phyloP scores from a whole-genome alignment of 2,329 filamentous ascomycete genomes.

The Myriosclerotinia curreyana region DNA sequence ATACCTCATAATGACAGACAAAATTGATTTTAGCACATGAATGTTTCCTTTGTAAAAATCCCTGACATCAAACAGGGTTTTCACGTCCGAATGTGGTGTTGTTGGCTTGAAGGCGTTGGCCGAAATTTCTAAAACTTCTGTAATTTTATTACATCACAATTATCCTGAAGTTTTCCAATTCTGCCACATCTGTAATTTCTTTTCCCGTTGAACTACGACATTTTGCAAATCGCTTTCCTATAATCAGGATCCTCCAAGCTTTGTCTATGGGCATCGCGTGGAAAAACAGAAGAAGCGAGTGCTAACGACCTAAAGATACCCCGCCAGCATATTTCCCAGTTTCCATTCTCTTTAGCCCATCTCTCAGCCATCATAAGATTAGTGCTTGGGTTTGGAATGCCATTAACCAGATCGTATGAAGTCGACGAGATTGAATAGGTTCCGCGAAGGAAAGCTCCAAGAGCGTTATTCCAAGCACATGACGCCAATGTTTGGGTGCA shows the following conservation, averaged over 20 bases:
- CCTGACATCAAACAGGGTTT: neutral
- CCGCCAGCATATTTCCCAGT: neutral
- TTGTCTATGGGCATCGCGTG: neutral
- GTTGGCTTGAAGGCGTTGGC: neutral
- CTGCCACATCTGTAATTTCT: neutral
- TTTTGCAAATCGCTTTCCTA: neutral
- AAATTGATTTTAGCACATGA: neutral
- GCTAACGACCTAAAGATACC: no score
- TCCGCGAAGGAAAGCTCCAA: no score
- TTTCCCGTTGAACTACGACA: neutral
- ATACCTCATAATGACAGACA: neutral
- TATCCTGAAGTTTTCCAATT: neutral
- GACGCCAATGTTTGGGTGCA: no score
- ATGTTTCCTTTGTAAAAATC: neutral
- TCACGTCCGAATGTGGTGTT: neutral
- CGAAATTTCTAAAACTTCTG: neutral
- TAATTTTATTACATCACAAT: neutral
- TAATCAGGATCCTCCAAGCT: neutral
- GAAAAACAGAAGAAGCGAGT: neutral
- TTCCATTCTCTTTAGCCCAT: neutral
- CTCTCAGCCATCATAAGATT: no score
- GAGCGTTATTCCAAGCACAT: no score
- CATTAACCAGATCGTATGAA: no score
- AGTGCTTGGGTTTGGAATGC: no score
- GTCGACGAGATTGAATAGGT: no score